phyloP scores from a whole-genome alignment of 805 yeast species.

The Yamadazyma takamatsuzukensis region DNA sequence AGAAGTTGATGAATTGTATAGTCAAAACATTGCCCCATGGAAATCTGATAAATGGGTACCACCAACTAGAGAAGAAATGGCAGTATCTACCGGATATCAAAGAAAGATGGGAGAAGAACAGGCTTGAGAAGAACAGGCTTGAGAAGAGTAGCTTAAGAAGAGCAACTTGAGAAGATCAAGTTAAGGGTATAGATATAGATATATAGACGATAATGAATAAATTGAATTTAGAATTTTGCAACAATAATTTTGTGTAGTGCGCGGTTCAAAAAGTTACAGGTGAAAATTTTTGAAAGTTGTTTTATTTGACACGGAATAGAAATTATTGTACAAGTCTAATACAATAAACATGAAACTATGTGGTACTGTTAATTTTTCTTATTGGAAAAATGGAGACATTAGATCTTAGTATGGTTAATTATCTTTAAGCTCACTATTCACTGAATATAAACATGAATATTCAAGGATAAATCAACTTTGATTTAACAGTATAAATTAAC shows the following conservation, averaged over 20 bases:
- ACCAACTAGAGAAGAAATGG: constrained; percentile 25
- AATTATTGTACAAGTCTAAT: too few species aligned
- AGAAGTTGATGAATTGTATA: constrained; percentile 71
- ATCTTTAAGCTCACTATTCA: too few species aligned
- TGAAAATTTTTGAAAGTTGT: too few species aligned
- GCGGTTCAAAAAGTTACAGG: background rate
- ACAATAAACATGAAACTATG: too few species aligned
- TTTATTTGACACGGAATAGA: too few species aligned
- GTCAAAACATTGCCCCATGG: constrained; percentile 34
- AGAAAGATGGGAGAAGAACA: constrained; percentile 6
- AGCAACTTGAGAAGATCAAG: background rate
- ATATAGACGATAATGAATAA: background rate
- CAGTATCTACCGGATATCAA: constrained; percentile 6
- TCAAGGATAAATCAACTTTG: too few species aligned
- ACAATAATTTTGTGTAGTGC: background rate
- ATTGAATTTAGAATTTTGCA: background rate
- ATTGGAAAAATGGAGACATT: too few species aligned
- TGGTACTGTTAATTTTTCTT: too few species aligned
- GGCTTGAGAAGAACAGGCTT: constrained; percentile 1
- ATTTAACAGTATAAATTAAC: too few species aligned
- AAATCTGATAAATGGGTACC: constrained; percentile 51
- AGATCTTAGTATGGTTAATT: too few species aligned
- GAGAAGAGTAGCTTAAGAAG: background rate
- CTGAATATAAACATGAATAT: too few species aligned
- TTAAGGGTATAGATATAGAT: background rate